Conservation (phyloP, 345 rosid genomes). For the Euphorbia pulcherrima region DNA sequence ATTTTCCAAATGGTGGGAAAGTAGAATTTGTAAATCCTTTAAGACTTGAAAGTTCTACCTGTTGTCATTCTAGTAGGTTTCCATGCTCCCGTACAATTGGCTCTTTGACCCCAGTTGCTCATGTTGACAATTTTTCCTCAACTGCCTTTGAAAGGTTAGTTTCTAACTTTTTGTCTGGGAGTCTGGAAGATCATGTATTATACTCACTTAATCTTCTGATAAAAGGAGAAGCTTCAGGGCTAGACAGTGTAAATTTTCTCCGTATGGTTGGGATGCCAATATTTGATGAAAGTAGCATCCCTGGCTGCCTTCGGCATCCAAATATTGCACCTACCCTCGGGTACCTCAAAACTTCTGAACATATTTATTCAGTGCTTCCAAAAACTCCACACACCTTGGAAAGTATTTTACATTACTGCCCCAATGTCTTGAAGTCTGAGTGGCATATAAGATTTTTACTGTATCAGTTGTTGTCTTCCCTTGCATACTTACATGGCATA, state of each 20-base stretch:
- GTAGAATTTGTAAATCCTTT: slow-evolving; percentile 17
- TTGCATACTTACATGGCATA: slow-evolving; percentile 63
- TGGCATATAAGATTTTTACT: slow-evolving; percentile 64
- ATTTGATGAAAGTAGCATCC: slow-evolving; percentile 39
- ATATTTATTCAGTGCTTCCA: slow-evolving; percentile 57
- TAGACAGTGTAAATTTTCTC: slow-evolving; percentile 53
- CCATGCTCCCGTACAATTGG: slow-evolving; percentile 45
- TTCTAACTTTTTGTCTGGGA: slow-evolving; percentile 46
- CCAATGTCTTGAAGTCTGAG: slow-evolving; percentile 58
- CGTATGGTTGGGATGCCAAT: slow-evolving; percentile 60
- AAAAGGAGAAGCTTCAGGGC: slow-evolving; percentile 67
- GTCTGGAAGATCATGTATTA: slow-evolving; percentile 62
- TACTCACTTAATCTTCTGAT: slow-evolving; percentile 50
- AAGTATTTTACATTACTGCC: slow-evolving; percentile 68
- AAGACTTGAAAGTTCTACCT: slow-evolving; percentile 31
- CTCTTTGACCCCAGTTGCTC: slow-evolving; percentile 65
- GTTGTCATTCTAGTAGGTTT: slow-evolving; percentile 39
- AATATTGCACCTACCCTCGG: slow-evolving; percentile 70
- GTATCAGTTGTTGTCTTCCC: slow-evolving; percentile 74
- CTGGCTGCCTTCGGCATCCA: slow-evolving; percentile 75
- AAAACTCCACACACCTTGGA: slow-evolving; percentile 70
- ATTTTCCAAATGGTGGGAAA: slow-evolving; percentile 16
- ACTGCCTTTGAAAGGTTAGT: slow-evolving; percentile 48
- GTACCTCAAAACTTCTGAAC: slow-evolving; percentile 42
- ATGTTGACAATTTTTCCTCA: slow-evolving; percentile 38